Percentiles rank a stretch among this genome's conserved stretches.
Evolutionary conservation across 768 basidiomycete species (phyloP).

Genomic region (Clathrus columnatus): DNA sequence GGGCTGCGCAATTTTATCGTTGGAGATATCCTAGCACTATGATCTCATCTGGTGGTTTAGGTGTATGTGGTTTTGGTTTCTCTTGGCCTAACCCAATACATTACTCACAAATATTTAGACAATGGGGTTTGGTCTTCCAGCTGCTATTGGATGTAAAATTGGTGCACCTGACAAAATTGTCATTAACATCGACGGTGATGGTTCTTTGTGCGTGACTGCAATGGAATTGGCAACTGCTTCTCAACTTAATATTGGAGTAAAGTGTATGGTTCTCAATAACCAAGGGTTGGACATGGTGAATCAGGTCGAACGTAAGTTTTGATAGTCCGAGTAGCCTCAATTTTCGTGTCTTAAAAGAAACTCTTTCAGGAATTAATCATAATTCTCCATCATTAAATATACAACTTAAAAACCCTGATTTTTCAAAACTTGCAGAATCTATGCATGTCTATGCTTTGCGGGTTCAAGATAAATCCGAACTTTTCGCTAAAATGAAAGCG

Average conservation of each 20-base stretch:
- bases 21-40: constrained; percentile 83
- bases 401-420: constrained; percentile 91
- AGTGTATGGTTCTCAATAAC: constrained; percentile 88
- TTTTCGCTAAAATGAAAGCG: constrained; percentile 96
- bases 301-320: constrained; percentile 89
- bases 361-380: constrained; percentile 76
- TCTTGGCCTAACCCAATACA: no score
- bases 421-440: constrained; percentile 79
- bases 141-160: constrained; percentile 95
- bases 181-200: constrained; percentile 95
- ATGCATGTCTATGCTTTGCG: constrained; percentile 93
- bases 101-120: no score
- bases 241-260: constrained; percentile 89
- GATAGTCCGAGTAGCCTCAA: neutral
- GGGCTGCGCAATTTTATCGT: constrained; percentile 91
- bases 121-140: constrained; percentile 96
- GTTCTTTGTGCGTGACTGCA: constrained; percentile 98
- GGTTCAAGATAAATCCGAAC: constrained; percentile 57
- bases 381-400: constrained; percentile 96
- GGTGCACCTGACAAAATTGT: constrained; percentile 90
- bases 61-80: constrained; percentile 52
- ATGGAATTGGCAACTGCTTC: constrained; percentile 97
- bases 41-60: constrained; percentile 92
- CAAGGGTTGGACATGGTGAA: constrained; percentile 99
- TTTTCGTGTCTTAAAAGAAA: neutral